phyloP scores from a whole-genome alignment of 352 stramenopile species.

The Phytophthora sojae region DNA sequence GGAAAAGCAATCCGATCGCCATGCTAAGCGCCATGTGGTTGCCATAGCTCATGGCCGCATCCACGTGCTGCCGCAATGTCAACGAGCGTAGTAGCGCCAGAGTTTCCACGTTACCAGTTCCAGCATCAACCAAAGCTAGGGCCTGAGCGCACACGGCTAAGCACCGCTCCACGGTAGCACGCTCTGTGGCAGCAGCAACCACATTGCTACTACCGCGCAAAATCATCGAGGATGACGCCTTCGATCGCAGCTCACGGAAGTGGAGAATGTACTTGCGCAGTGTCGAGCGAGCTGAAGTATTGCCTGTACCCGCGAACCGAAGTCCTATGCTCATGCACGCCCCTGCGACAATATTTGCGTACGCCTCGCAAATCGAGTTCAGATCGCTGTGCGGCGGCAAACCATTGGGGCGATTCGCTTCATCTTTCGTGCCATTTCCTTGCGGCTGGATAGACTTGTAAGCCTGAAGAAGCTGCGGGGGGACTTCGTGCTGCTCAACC shows the following conservation, averaged over 20 bases:
- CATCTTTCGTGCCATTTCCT: neutral
- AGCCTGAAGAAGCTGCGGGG: conserved; percentile 55
- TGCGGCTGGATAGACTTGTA: conserved; percentile 47
- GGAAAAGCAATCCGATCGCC: conserved; percentile 96
- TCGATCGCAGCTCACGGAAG: conserved; percentile 78
- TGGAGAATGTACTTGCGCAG: conserved; percentile 74
- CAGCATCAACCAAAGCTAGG: conserved; percentile 96
- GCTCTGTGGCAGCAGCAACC: conserved; percentile 73
- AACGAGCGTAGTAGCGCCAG: conserved; percentile 92
- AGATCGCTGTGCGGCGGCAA: conserved; percentile 70
- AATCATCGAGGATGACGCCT: conserved; percentile 41
- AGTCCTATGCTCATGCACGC: conserved; percentile 96
- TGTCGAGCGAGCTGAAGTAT: conserved; percentile 59
- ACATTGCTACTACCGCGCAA: conserved; percentile 48
- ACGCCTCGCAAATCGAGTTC: conserved; percentile 93
- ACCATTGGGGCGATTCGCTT: conserved; percentile 19
- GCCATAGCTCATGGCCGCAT: conserved; percentile 92
- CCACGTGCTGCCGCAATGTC: conserved; percentile 80
- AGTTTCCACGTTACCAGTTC: conserved; percentile 95
- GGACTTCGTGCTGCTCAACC: conserved; percentile 86
- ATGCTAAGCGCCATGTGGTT: conserved; percentile 96
- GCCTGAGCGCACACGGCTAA: conserved; percentile 92
- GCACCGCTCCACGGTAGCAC: conserved; percentile 94
- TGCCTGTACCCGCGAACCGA: conserved; percentile 93
- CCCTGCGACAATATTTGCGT: conserved; percentile 95